Conservation (phyloP, 2,329 filamentous ascomycete species). For the Eutypa lata region DNA sequence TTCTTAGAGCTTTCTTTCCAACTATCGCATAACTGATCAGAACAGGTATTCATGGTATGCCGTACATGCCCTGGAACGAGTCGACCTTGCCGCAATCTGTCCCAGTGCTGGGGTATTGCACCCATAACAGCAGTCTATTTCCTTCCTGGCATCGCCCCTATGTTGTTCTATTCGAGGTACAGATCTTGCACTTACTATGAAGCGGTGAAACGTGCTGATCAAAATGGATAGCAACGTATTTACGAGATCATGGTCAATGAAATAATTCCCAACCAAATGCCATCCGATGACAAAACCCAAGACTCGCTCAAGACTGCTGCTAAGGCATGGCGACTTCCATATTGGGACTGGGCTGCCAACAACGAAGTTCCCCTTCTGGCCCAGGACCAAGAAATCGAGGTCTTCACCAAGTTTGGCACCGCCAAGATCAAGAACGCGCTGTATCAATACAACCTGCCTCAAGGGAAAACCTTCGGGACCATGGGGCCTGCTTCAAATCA, state of each 20-base stretch:
- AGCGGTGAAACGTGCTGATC: constrained; percentile 1
- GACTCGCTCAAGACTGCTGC: constrained; percentile 11
- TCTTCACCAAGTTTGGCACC: too few species aligned
- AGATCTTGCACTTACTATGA: neutral
- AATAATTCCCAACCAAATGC: constrained; percentile 10
- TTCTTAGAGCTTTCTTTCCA: too few species aligned
- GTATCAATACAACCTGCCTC: constrained; percentile 24
- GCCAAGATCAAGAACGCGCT: constrained; percentile 26
- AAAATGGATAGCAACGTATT: constrained; percentile 13
- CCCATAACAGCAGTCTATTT: constrained; percentile 10
- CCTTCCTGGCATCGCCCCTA: constrained; percentile 13
- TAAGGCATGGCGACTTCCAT: constrained; percentile 12
- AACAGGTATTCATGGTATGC: constrained; percentile 15
- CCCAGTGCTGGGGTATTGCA: constrained; percentile 12
- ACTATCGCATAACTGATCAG: too few species aligned
- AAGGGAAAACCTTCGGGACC: constrained; percentile 7
- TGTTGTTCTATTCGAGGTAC: constrained; percentile 15
- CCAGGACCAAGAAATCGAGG: constrained; percentile 8
- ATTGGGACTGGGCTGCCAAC: constrained; percentile 30
- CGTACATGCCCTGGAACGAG: constrained; percentile 12
- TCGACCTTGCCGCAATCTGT: constrained; percentile 8
- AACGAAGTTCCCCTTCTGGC: constrained; percentile 18
- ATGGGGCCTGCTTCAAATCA: too few species aligned
- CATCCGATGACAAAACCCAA: constrained; percentile 3
- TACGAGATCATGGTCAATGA: constrained; percentile 19